Conservation (phyloP, 1,284 basidiomycete species). For the Melampsora americana region DNA sequence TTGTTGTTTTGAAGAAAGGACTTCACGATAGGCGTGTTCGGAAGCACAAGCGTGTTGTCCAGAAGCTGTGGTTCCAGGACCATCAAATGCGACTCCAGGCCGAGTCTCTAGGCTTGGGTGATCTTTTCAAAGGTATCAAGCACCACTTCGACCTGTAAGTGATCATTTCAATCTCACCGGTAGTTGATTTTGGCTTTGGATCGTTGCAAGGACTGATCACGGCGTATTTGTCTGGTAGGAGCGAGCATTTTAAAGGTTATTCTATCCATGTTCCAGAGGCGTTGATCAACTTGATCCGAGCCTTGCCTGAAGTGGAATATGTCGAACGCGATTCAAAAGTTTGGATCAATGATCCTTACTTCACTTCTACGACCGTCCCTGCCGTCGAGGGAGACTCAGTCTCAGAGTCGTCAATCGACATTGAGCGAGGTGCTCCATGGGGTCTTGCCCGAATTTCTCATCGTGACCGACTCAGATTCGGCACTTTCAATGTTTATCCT, state of each 20-base stretch:
- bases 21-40: neutral
- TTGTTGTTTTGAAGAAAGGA: constrained; percentile 44
- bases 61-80: constrained; percentile 27
- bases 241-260: constrained; percentile 65
- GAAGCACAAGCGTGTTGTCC: constrained; percentile 34
- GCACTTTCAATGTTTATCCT: constrained; percentile 82
- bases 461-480: constrained; percentile 69
- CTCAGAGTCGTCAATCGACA: constrained; percentile 35
- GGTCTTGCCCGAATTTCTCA: constrained; percentile 95
- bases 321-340: constrained; percentile 91
- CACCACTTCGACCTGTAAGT: constrained; percentile 42
- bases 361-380: constrained; percentile 19
- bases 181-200: neutral
- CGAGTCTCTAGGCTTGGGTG: constrained; percentile 12
- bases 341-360: constrained; percentile 61
- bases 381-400: constrained; percentile 13
- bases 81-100: constrained; percentile 16
- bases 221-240: constrained; percentile 43
- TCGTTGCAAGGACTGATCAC: neutral
- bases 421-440: constrained; percentile 56
- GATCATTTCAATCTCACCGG: neutral
- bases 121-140: constrained; percentile 39
- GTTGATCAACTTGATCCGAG: constrained; percentile 74
- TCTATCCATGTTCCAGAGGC: constrained; percentile 75
- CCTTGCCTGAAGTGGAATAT: constrained; percentile 84